These are phyloP conservation scores for Brassica hybrid DNA, from an alignment of 441 rosid genomes.

Conservation along the genomic window DNA sequence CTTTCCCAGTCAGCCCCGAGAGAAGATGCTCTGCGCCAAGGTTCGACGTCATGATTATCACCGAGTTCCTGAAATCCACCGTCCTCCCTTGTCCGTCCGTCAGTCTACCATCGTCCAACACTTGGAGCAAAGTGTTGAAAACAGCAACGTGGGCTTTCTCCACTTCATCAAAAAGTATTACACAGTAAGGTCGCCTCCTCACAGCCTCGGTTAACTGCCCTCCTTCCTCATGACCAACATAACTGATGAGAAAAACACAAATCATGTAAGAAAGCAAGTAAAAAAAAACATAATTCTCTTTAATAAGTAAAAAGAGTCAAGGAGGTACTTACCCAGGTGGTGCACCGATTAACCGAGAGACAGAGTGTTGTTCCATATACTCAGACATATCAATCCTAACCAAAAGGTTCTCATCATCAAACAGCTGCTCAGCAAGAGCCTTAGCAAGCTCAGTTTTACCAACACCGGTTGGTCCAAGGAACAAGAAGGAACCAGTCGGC, in stretches of 20 bases:
- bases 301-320: too few species aligned
- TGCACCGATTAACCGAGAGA: slow-evolving; percentile 87
- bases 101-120: slow-evolving; percentile 82
- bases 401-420: slow-evolving; percentile 80
- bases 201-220: slow-evolving; percentile 93
- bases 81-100: slow-evolving; percentile 94
- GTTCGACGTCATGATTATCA: slow-evolving; percentile 88
- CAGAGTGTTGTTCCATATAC: slow-evolving; percentile 95
- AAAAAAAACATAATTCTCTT: too few species aligned
- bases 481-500: slow-evolving; percentile 91
- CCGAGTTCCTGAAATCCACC: slow-evolving; percentile 75
- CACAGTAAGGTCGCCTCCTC: slow-evolving; percentile 84
- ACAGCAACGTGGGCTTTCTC: slow-evolving; percentile 92
- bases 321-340: slow-evolving; percentile 78
- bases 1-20: slow-evolving; percentile 71
- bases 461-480: slow-evolving; percentile 98
- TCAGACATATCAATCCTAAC: slow-evolving; percentile 95
- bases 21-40: slow-evolving; percentile 88
- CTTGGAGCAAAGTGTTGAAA: slow-evolving; percentile 81
- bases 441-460: slow-evolving; percentile 97
- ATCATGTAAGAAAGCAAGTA: slow-evolving; percentile 15
- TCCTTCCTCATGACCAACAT: slow-evolving; percentile 95
- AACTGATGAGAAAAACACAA: slow-evolving; percentile 43
- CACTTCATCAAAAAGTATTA: slow-evolving; percentile 85
- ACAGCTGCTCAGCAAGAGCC: slow-evolving; percentile 94